Base-by-base conservation (phyloP, 345 rosid species). In the Cardiospermum halicacabum region DNA sequence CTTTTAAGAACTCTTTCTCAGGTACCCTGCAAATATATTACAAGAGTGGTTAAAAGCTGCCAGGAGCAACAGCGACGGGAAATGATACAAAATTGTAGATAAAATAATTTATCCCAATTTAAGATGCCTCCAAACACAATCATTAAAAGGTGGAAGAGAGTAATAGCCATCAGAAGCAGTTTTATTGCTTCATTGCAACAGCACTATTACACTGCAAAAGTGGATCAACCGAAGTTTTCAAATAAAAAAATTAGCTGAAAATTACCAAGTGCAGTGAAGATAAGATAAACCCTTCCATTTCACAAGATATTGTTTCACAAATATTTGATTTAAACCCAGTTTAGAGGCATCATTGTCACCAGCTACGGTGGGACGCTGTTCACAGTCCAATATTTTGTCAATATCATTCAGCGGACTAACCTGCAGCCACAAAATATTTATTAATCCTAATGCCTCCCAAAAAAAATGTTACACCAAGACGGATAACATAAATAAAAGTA, bases 221-320 rank as follows among this genome's bases (percentile, higher is more conserved):
- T 3, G 19, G 16, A 50, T 30, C 34, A 62, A 40, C 24, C 19
- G 28, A 25, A 40, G 25, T 18, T 36, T 58, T 45, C 15, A 55
- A 53, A 28, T 28, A 13, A 57, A 28, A 24, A 12, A 9, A 32
- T 31, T n/a, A 45, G 67, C 22, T 24, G 53, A 67, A 58, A 69
- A 70, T 65, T 85, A 95, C 99, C 99, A 89, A 75, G 88, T 83
- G 74, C 97, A 95, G 64, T 95, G 99, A 54, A 95, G 92, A 83
- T 87, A 95, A 61, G 98, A 95, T 63, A 91, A 76, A 24, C 97
- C 97, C 73, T 95, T 95, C 99, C 99, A 95, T 77, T 95, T 95
- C 34, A 95, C 94, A 69, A 91, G 97, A 84, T 95, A 95, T 66
- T 95, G 99, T 70, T 91, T 95, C 34, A 86, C 96, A 76, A 74